Percentiles rank a stretch among this genome's conserved stretches.
Conservation (phyloP, 1,284 basidiomycete species). For the Trametes versicolor region DNA sequence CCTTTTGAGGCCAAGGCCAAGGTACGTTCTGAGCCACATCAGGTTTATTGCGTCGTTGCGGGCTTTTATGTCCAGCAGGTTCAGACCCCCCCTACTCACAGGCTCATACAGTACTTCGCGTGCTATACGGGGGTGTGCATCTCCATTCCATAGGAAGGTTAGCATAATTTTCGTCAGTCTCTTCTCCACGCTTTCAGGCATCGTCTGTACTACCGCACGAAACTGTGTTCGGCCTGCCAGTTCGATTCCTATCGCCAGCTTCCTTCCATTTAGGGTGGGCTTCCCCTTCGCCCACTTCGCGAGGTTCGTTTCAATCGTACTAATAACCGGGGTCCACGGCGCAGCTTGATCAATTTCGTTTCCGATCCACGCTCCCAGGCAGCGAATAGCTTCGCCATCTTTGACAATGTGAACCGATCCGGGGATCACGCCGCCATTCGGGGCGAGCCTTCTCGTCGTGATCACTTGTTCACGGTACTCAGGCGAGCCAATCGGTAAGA, state of each 20-base stretch:
- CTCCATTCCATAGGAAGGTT: not conserved
- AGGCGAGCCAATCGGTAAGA: conserved; percentile 42
- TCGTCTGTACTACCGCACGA: conserved; percentile 38
- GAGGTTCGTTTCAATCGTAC: not conserved
- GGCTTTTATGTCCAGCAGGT: conserved; percentile 33
- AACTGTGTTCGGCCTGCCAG: conserved; percentile 36
- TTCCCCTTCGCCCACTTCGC: conserved; percentile 29
- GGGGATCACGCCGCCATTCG: no score
- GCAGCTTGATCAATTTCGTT: conserved; percentile 28
- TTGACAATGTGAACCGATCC: conserved; percentile 24
- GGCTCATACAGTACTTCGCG: not conserved
- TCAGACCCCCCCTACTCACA: conserved; percentile 34
- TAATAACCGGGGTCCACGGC: not conserved
- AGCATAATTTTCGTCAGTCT: not conserved
- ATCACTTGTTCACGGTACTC: conserved; percentile 21
- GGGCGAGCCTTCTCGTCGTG: not conserved
- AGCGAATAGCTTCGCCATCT: conserved; percentile 30
- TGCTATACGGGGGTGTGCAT: not conserved
- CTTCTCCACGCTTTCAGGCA: conserved; percentile 32
- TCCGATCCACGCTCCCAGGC: conserved; percentile 43
- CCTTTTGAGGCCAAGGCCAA: conserved; percentile 16
- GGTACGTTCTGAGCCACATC: conserved; percentile 35
- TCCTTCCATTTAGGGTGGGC: conserved; percentile 34
- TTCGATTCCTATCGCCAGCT: conserved; percentile 33
- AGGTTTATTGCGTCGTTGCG: conserved; percentile 40